Conservation (phyloP, 345 rosid species). For the Eucalyptus tenuipes region DNA sequence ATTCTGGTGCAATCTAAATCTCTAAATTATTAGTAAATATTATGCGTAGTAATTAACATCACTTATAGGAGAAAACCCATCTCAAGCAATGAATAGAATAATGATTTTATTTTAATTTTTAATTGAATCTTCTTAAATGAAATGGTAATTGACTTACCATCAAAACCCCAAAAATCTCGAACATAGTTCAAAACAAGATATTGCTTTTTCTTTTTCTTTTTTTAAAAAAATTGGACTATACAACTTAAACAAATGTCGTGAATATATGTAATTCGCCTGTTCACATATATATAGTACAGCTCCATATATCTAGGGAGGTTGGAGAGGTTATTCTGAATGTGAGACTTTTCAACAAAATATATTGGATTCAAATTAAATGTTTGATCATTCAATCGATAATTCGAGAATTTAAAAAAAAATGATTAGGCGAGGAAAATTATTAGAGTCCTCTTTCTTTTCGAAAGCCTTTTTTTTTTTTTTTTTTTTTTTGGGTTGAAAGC, state of each 20-base stretch:
- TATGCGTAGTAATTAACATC: neutral
- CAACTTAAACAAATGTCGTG: fast-evolving
- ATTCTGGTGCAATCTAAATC: fast-evolving
- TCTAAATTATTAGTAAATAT: too few relatives aligned
- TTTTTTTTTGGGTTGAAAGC: too few relatives aligned
- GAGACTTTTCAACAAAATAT: fast-evolving
- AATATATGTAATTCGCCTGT: fast-evolving
- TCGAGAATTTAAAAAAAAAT: neutral
- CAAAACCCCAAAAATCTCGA: fast-evolving
- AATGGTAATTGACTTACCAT: neutral
- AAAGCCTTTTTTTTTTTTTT: too few relatives aligned
- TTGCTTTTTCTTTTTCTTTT: neutral
- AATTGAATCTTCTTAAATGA: too few relatives aligned
- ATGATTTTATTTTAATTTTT: too few relatives aligned
- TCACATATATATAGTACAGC: too few relatives aligned
- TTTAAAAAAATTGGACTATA: too few relatives aligned
- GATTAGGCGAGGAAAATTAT: too few relatives aligned
- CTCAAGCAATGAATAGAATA: neutral
- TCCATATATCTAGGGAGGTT: fast-evolving
- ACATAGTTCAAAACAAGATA: neutral
- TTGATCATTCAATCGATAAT: too few relatives aligned
- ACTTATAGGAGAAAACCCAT: neutral
- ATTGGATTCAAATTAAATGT: too few relatives aligned
- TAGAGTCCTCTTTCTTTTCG: too few relatives aligned
- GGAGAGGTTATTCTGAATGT: fast-evolving